Percentiles rank a stretch among this genome's conserved stretches.
These are phyloP conservation scores for Fennellomyces sp. DNA, from an alignment of 371 early-diverging fungal genomes.

Conservation along the genomic window DNA sequence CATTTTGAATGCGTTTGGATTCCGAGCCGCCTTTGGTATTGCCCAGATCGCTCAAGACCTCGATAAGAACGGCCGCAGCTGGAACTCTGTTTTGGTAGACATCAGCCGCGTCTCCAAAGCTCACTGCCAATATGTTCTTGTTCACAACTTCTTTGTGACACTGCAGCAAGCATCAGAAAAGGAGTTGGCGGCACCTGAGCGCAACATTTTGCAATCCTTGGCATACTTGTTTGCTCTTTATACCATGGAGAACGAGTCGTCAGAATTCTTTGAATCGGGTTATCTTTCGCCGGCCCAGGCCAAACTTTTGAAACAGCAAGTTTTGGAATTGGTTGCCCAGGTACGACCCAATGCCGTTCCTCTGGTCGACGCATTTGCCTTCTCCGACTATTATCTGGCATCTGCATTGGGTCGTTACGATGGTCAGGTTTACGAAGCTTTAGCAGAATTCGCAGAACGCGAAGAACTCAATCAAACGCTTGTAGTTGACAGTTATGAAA, in stretches of 20 bases:
- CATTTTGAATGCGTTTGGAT: slow-evolving; percentile 67
- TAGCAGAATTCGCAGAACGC: slow-evolving; percentile 67
- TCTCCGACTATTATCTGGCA: slow-evolving; percentile 76
- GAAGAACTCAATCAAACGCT: slow-evolving; percentile 69
- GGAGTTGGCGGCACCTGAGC: slow-evolving; percentile 27
- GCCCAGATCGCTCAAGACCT: slow-evolving; percentile 56
- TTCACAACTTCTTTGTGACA: slow-evolving; percentile 57
- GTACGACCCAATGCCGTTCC: slow-evolving; percentile 74
- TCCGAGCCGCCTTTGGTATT: slow-evolving; percentile 67
- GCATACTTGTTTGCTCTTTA: slow-evolving; percentile 64
- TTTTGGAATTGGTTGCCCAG: slow-evolving; percentile 52
- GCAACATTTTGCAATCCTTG: slow-evolving; percentile 44
- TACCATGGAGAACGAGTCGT: slow-evolving; percentile 66
- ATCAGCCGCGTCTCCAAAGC: slow-evolving; percentile 65
- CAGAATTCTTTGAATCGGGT: slow-evolving; percentile 63
- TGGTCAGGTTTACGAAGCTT: slow-evolving; percentile 76
- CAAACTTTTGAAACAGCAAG: slow-evolving; percentile 45
- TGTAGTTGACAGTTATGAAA: slow-evolving; percentile 59
- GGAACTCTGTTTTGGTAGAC: slow-evolving; percentile 73
- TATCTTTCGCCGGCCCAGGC: slow-evolving; percentile 53
- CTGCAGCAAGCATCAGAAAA: slow-evolving; percentile 45
- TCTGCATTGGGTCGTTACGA: slow-evolving; percentile 78
- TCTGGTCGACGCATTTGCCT: slow-evolving; percentile 77
- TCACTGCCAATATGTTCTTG: slow-evolving; percentile 66
- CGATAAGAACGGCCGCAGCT: slow-evolving; percentile 54